Conservation (phyloP, 225 moss, liverwort and hornwort species). For the Physcomitrium patens region DNA sequence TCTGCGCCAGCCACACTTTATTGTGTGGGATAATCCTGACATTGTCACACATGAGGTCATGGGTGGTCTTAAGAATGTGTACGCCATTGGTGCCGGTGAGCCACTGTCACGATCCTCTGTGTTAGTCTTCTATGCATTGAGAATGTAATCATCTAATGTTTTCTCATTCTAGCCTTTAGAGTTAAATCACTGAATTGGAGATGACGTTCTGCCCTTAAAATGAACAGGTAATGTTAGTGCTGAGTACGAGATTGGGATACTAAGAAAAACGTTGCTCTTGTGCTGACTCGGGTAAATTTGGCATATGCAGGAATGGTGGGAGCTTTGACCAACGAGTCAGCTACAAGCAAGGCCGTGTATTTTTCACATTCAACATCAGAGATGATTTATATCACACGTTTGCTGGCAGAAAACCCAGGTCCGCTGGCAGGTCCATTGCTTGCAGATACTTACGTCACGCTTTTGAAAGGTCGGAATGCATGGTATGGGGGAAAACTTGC, state of each 20-base stretch:
- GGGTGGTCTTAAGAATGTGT: conserved; percentile 93
- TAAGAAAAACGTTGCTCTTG: not conserved
- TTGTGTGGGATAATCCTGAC: conserved; percentile 93
- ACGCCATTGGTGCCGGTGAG: conserved; percentile 89
- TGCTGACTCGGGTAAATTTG: conserved; percentile 17
- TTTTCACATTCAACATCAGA: conserved; percentile 94
- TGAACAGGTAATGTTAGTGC: not conserved
- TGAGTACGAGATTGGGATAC: not conserved
- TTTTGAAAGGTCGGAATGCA: conserved; percentile 97
- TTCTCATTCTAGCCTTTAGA: conserved; percentile 12
- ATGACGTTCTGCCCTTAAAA: not conserved
- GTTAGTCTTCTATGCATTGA: not conserved
- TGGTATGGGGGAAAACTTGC: conserved; percentile 97
- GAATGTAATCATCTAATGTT: not conserved
- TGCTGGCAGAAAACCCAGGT: conserved; percentile 91
- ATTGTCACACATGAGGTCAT: conserved; percentile 91
- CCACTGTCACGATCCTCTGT: not conserved
- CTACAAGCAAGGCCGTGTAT: conserved; percentile 97
- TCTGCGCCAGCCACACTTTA: conserved; percentile 88
- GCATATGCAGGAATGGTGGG: conserved; percentile 82
- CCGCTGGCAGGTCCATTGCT: conserved; percentile 87
- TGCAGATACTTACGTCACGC: conserved; percentile 95
- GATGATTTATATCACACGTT: conserved; percentile 91
- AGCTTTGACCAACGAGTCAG: conserved; percentile 88
- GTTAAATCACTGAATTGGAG: conserved; percentile 5